phyloP scores from a whole-genome alignment of 2,329 filamentous ascomycete species.

The Phoma sp. region DNA sequence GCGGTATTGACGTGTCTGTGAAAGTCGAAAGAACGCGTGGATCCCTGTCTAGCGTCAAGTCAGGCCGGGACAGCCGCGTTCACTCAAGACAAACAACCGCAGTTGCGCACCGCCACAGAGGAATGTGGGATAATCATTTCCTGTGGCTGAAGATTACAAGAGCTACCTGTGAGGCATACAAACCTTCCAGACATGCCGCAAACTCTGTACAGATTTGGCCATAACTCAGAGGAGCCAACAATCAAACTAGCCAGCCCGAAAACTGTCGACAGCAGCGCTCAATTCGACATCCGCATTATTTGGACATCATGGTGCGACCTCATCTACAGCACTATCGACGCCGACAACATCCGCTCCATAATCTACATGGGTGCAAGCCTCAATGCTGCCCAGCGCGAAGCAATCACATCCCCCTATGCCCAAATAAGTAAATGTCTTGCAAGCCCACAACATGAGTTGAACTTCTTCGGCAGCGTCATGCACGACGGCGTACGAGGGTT shows the following conservation, averaged over 20 bases:
- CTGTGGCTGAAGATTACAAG: not conserved
- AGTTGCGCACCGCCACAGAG: constrained; percentile 6
- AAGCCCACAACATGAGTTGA: not conserved
- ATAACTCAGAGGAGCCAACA: not conserved
- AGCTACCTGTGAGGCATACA: not conserved
- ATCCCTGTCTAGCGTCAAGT: constrained; percentile 15
- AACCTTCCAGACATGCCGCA: not conserved
- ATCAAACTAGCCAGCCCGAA: not conserved
- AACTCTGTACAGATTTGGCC: constrained; percentile 8
- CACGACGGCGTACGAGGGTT: constrained; percentile 32
- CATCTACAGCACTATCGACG: constrained; percentile 13
- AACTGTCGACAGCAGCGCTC: constrained; percentile 4
- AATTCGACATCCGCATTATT: not conserved
- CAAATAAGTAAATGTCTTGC: not conserved
- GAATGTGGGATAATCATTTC: not conserved
- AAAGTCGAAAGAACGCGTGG: not conserved
- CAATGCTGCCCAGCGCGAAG: constrained; percentile 9
- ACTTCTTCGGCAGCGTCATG: constrained; percentile 33
- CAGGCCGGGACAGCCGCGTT: not conserved
- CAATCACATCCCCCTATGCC: not conserved
- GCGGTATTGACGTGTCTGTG: constrained; percentile 19
- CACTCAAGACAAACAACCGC: not conserved
- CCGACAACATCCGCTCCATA: constrained; percentile 1
- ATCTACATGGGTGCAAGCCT: constrained; percentile 34
- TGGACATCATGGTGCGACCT: constrained; percentile 46